Percentiles rank a stretch among this genome's conserved stretches.
Evolutionary conservation across 1,139 yeast genomes (phyloP).

Genomic region (Fermentozyma sake): DNA sequence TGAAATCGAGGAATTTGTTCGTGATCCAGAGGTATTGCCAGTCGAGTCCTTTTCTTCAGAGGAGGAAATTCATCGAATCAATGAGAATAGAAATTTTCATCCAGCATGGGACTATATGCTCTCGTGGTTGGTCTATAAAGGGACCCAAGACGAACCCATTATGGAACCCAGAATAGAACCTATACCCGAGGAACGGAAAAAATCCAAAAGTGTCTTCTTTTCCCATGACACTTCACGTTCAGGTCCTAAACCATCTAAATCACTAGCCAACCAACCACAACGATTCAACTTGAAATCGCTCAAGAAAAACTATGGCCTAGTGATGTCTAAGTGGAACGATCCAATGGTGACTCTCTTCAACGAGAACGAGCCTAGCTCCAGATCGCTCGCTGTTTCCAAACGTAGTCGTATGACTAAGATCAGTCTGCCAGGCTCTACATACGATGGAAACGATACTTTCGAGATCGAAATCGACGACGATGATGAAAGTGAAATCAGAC

Average conservation of each 20-base stretch:
- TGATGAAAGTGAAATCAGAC: constrained; percentile 19
- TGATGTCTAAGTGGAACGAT: constrained; percentile 31
- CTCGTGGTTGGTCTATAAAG: constrained; percentile 34
- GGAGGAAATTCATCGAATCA: no score
- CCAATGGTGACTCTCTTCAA: constrained; percentile 26
- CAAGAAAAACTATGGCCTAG: constrained; percentile 17
- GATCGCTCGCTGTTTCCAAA: constrained; percentile 1
- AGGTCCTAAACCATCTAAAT: neutral
- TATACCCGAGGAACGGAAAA: no score
- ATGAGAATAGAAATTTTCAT: constrained; percentile 25
- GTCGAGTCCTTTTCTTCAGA: no score
- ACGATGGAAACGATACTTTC: constrained; percentile 18
- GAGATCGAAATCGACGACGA: constrained; percentile 28
- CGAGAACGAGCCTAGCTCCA: constrained; percentile 2
- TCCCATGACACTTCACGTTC: constrained; percentile 2
- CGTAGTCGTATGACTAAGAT: constrained; percentile 3
- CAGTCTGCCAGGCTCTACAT: constrained; percentile 3
- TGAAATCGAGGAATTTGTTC: no score
- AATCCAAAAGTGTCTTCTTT: constrained; percentile 1
- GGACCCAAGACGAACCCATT: no score
- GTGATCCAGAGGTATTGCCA: no score
- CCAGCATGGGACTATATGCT: constrained; percentile 37
- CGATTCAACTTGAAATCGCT: constrained; percentile 15
- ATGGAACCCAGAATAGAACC: no score
- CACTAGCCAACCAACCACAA: constrained; percentile 1